Evolutionary conservation across 257 asterid genomes (phyloP).

Genomic region (Nicotiana attenuata): DNA sequence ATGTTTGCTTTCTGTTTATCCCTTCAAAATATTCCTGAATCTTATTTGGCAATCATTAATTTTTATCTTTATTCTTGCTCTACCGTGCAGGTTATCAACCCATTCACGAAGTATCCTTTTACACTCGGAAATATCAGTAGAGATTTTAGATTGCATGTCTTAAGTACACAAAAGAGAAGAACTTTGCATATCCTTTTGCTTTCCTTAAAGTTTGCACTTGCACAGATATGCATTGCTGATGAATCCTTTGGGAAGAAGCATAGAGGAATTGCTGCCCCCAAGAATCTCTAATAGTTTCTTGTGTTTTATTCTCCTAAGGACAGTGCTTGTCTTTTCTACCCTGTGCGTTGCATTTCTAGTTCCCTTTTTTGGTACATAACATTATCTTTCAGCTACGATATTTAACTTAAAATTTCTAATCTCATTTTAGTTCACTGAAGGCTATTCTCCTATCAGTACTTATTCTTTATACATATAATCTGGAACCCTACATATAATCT

Average conservation of each 20-base stretch:
- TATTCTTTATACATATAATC: background rate
- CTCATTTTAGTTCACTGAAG: background rate
- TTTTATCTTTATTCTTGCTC: conserved; percentile 1
- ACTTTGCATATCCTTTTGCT: background rate
- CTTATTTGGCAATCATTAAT: background rate
- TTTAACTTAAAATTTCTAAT: background rate
- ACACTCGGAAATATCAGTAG: background rate
- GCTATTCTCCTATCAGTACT: background rate
- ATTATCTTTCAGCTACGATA: background rate
- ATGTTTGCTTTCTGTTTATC: conserved; percentile 14
- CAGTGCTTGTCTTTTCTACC: conserved; percentile 60
- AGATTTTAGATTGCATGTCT: background rate
- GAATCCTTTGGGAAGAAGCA: conserved; percentile 72
- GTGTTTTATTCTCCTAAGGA: conserved; percentile 61
- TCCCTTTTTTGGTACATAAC: conserved; percentile 69
- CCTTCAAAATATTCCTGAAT: background rate
- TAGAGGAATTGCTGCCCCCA: conserved; percentile 67
- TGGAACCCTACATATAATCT: too few relatives aligned
- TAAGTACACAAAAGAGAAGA: background rate
- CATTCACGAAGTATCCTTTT: conserved; percentile 82
- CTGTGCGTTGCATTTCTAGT: conserved; percentile 61
- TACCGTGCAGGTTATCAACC: conserved; percentile 67
- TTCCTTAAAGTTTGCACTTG: conserved; percentile 43
- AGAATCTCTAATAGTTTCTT: conserved; percentile 36
- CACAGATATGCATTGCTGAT: conserved; percentile 62